A percentile compares a stretch with the other conserved stretches of the same genome.
Conservation (phyloP, 1,284 basidiomycete species). For the Puccinia coronata region DNA sequence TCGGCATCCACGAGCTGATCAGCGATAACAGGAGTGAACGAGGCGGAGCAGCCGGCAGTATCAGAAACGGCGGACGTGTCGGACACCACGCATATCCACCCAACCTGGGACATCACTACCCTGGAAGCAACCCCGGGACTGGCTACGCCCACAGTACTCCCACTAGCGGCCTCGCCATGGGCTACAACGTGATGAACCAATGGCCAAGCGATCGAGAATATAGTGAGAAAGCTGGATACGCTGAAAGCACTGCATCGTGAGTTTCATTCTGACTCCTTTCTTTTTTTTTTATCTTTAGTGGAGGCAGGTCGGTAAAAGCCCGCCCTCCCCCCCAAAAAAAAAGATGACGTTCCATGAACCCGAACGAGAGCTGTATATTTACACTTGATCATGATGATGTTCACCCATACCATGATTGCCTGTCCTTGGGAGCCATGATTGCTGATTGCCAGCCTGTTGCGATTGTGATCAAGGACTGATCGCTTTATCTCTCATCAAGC, state of each 20-base stretch:
- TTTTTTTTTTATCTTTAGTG: not conserved
- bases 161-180: not conserved
- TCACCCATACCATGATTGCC: not conserved
- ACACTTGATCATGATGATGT: too few relatives aligned
- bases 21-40: slow-evolving; percentile 10
- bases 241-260: slow-evolving; percentile 47
- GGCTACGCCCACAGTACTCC: not conserved
- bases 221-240: slow-evolving; percentile 39
- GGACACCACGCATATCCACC: slow-evolving; percentile 33
- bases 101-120: slow-evolving; percentile 6
- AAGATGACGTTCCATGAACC: not conserved
- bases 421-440: not conserved
- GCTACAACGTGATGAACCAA: slow-evolving; percentile 25
- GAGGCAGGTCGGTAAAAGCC: not conserved
- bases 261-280: slow-evolving; percentile 5
- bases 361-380: too few relatives aligned
- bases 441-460: slow-evolving; percentile 12
- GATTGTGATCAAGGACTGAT: slow-evolving; percentile 40
- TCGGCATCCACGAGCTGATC: slow-evolving; percentile 72
- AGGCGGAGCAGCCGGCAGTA: not conserved
- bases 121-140: slow-evolving; percentile 10
- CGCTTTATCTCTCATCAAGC: slow-evolving; percentile 44
- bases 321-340: not conserved
- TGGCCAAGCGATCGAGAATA: slow-evolving; percentile 42
- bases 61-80: too few relatives aligned